Evolutionary conservation across 306 rosid genomes (phyloP), one percentile per base, ranked within the genome.

Genomic region (Cicer cuneatum): DNA sequence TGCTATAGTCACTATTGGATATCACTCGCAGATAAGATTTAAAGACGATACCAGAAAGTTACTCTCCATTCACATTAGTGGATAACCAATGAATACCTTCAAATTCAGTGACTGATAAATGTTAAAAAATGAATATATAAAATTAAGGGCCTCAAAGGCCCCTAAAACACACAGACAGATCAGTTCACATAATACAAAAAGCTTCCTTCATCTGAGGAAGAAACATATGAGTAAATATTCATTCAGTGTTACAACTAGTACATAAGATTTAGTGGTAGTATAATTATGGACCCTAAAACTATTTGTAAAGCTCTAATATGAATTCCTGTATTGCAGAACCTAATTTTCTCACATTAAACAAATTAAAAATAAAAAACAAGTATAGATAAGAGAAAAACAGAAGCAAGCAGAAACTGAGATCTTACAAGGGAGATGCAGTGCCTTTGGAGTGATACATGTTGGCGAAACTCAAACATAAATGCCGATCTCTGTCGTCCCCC

Each of bases 401-500:
- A 62, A 69, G 76, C 10, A 43, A 13, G 5, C 3, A 51, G 70
- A 83, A 80, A 21, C 43, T 43, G 15, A 71, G 57, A 46, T 81
- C 77, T 83, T 77, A 78, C 80, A 66, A 73, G 10, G 75, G 69
- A 21, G 82, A 72, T 49, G 81, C 42, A 40, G 78, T 58, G 73
- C 29, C 54, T 49, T 5, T 59, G 75, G 84, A 70, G 76, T 56
- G 82, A 86, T 95, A 90, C 92, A 92, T 89, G 47, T 42, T 84
- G 57, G 97, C 86, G 71, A 95, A 95, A 80, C 81, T 80, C 82
- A 92, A 73, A 83, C 99, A 95, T 73, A 95, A 85, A 33, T 56
- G 76, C 45, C 85, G 94, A 72, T 95, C 98, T 83, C 99, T 80
- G 69, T 83, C 63, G 51, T 95, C 99, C 1, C 99, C 98, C 99